Base-by-base conservation (phyloP, 2,329 filamentous ascomycete species). In the Byssoonygena ceratinophila region DNA sequence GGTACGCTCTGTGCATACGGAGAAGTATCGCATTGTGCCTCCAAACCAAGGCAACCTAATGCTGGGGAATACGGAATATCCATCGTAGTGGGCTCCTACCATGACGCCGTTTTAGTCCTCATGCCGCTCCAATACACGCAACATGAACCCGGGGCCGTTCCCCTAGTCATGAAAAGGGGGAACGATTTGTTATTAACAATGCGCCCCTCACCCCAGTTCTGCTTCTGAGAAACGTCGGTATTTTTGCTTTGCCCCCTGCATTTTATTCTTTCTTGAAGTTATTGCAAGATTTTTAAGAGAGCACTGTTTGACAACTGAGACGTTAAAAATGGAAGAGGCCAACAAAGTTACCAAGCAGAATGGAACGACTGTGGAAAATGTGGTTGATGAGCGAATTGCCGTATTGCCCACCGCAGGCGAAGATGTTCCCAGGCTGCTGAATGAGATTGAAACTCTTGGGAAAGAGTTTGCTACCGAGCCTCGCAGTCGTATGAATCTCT, bases 401-500 rank as follows among this genome's bases (percentile, higher is more conserved):
- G 20, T 37, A 34, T 14, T 32, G 12, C 45, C 60, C 8, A 61
- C 55, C 43, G 59, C 54, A 18, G 53, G 58, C 5, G 48, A 61
- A 16, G 34, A 58, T 29, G 54, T 63, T 25, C 54, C 57, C 7
- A 27, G 37, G 8, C 49, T 64, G 14, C 52, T 61, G 2, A 37
- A 58, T 27, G 44, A 60, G 18, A 55, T 64, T 9, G 39, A 56
- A 6, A 12, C 43, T 1, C 50, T 58, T 16, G 57, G 59, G 7
- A 45, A 59, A 18, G 51, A 37, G 7, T 57, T 58, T 25, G 37
- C n/a, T 12, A 36, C 54, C 7, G 53, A 60, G 25, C 8, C 40
- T 11, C 29, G 55, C 3, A 56, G 57, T 9, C 59, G 63, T 6
- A 40, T 61, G 29, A 57, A 58, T 20, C 54, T 64, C 1, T 44